Conservation (phyloP, 2,329 filamentous ascomycete genomes). For the Berkeleyomyces basicola region DNA sequence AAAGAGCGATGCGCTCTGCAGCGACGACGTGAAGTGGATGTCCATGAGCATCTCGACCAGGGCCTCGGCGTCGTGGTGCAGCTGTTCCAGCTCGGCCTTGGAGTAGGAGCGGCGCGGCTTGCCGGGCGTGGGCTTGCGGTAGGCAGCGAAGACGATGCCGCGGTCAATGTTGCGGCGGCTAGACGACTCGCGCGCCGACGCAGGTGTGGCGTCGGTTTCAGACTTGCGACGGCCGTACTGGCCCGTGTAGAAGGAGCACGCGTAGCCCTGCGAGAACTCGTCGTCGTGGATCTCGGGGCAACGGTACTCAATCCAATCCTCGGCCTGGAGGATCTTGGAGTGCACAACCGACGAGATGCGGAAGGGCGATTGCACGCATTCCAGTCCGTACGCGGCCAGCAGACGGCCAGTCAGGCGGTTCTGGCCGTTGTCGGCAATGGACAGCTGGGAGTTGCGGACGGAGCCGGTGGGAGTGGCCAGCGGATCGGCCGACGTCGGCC, state of each 20-base stretch:
- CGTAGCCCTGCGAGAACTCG: conserved; percentile 36
- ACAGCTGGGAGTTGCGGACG: not conserved
- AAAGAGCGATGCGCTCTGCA: conserved; percentile 16
- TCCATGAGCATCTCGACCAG: conserved; percentile 37
- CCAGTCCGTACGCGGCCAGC: conserved; percentile 37
- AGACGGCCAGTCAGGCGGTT: conserved; percentile 31
- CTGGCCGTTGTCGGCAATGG: conserved; percentile 10
- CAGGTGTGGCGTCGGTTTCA: conserved; percentile 14
- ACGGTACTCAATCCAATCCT: conserved; percentile 37
- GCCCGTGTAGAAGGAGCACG: conserved; percentile 35
- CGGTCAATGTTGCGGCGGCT: conserved; percentile 23
- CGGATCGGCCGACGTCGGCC: conserved; percentile 25
- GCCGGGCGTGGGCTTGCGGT: conserved; percentile 28
- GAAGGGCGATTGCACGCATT: conserved; percentile 34
- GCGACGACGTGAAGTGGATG: conserved; percentile 24
- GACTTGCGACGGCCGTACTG: conserved; percentile 19
- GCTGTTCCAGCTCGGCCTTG: conserved; percentile 27
- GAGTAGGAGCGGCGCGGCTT: conserved; percentile 22
- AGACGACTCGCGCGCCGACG: not conserved
- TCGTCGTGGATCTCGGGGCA: conserved; percentile 25
- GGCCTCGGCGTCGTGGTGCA: conserved; percentile 33
- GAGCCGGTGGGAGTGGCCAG: conserved; percentile 6
- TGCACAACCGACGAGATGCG: conserved; percentile 34
- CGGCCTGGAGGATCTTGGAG: conserved; percentile 30
- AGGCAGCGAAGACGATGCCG: conserved; percentile 40